Evolutionary conservation across 208 protist species (phyloP), one percentile per base, ranked within the genome.

Genomic region (Acanthamoeba triangularis): DNA sequence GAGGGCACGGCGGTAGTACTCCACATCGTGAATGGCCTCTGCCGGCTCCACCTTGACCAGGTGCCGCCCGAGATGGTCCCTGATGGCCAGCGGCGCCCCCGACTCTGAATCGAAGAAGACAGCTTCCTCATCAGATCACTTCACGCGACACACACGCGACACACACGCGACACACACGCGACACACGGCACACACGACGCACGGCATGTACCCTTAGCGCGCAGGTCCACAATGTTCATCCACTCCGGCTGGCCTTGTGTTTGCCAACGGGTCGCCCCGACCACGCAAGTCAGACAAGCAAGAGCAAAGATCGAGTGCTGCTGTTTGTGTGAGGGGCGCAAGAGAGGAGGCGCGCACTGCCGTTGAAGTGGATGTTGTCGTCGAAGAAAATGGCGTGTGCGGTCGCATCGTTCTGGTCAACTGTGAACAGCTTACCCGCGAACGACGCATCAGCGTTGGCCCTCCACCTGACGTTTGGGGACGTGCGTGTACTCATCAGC

Each of bases 181-280:
- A 49, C 30, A 35, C 28, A 52, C 41, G 41, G 41, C 35, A 59
- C 23, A 2, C 1, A 11, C 18, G 10, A 16, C 59, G 10, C 59
- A 65, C 59, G 14, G 5, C 25, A 30, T 6, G 41, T 16, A 93
- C 87, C 56, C 30, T 49, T 33, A 28, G 74, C 63, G 37, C 87
- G 54, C 18, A 93, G 52, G 59, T 93, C 87, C 16, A 93, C 63
- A 33, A 93, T 93, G 54, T 76, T 76, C 59, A 76, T 93, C 61
- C 87, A 65, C 61, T 93, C 61, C 1, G 52, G 59, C 37, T 93
- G 87, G 56, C 41, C 44, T 87, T 78, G 35, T 78, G n/a, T 11
- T 41, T 11, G 3, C 2, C 1, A 52, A 84, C 6, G 1, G 35
- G 30, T 4, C 14, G 28, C 23, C 18, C 3, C 30, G 3, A 56